Evolutionary conservation across 2,329 filamentous ascomycete genomes (phyloP), one percentile per base, ranked within the genome.

Genomic region (Trichoderma breve): DNA sequence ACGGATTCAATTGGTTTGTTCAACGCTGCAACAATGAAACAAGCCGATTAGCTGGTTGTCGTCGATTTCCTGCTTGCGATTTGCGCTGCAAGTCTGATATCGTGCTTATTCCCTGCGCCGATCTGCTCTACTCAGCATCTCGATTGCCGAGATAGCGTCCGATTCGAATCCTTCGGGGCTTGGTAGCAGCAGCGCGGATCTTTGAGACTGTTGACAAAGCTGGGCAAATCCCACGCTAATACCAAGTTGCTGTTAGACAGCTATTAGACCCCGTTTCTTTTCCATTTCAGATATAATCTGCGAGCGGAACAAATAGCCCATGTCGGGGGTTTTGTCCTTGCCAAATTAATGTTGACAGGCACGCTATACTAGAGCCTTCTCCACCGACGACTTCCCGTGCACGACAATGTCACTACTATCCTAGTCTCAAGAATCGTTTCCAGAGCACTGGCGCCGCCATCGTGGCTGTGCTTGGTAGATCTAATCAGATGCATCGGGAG

Each of bases 101-200:
- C 61, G 18, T 64, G 61, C 24, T 18, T 21, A 51, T 18, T 28
- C 26, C 39, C 47, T 65, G 43, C 12, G 43, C 30, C 62, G 28
- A 65, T 34, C n/a, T 21, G 8, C 26, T 47, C 24, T 63, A 15
- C 34, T 51, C 62, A 51, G 26, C 62, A 6, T 65, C 26, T 65
- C 43, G 62, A 65, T 51, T 47, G 32, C 62, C 39, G 62, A 34
- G 43, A 65, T 65, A 51, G 62, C 62, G 26, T 32, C 61, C 61
- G 5, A 26, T 14, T 28, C 24, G 24, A 63, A 51, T 21, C 6
- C 24, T 39, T 39, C 34, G 15, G 6, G 24, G 24, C 24, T 24
- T 24, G 24, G 24, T 24, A 18, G 61, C n/a, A 39, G 6, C 43
- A 64, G 28, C 58, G 58, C 14, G n/a, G 43, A 51, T 51, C 43